Evolutionary conservation across 108 stramenopile genomes (phyloP), one percentile per base, ranked within the genome.

Genomic region (Craspedostauros australis): DNA sequence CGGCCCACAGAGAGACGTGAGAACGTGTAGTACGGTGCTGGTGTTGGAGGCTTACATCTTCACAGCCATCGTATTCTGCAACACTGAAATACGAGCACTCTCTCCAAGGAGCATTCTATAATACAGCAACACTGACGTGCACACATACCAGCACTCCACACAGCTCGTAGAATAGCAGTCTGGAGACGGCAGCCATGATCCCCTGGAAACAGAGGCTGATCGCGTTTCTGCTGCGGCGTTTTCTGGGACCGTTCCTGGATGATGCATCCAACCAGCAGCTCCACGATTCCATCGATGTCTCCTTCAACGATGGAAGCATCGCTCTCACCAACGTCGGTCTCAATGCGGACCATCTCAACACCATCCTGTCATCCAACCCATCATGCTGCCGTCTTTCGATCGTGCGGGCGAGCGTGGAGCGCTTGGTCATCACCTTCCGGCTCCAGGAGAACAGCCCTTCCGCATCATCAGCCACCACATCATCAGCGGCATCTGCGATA

Each of bases 121-220:
- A n/a, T n/a, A n/a, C n/a, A n/a, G n/a, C n/a, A n/a, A n/a, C n/a
- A n/a, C n/a, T n/a, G n/a, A n/a, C n/a, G n/a, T n/a, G n/a, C n/a
- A n/a, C n/a, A n/a, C n/a, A n/a, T n/a, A n/a, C n/a, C n/a, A n/a
- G n/a, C n/a, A n/a, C n/a, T n/a, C n/a, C n/a, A n/a, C n/a, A n/a
- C n/a, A n/a, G n/a, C n/a, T n/a, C n/a, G n/a, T n/a, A n/a, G n/a
- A n/a, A n/a, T n/a, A n/a, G n/a, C n/a, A n/a, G n/a, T n/a, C n/a
- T n/a, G n/a, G n/a, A n/a, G n/a, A n/a, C n/a, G n/a, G n/a, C n/a
- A n/a, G 34, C 16, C 50, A 69, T 69, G 68, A 61, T 69, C 31
- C 52, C 60, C 24, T 86, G 84, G 88, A 81, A 77, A 54, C 72
- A 77, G 38, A 66, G 77, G 7, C 47, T 91, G 14, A 84, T 82